A percentile compares a stretch with the other conserved stretches of the same genome.
These are phyloP conservation scores for Sungouiozyma intestinalis DNA, from an alignment of 805 yeast species.

Conservation along the genomic window DNA sequence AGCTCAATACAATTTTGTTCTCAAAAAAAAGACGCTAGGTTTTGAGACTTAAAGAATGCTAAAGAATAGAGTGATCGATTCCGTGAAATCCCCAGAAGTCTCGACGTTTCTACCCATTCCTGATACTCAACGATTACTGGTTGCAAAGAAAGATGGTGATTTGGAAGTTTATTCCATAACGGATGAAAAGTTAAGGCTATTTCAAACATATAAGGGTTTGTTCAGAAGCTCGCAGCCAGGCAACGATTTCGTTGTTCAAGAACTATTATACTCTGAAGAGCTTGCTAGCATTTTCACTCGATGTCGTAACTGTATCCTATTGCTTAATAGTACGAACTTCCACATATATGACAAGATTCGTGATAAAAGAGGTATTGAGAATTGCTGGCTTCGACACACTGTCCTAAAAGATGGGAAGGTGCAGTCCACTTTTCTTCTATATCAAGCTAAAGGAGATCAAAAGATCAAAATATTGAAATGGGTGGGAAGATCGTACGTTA, in stretches of 20 bases:
- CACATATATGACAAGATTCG: constrained; percentile 24
- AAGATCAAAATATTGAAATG: constrained; percentile 22
- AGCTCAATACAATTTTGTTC: no score
- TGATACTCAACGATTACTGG: constrained; percentile 19
- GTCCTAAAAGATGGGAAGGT: constrained; percentile 1
- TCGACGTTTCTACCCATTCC: constrained; percentile 17
- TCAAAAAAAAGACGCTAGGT: constrained; percentile 9
- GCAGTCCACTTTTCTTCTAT: constrained; percentile 1
- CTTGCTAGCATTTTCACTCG: constrained; percentile 23
- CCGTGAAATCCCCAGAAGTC: constrained; percentile 14
- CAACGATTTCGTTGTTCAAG: constrained; percentile 11
- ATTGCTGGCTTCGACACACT: constrained; percentile 19
- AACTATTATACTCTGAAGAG: constrained; percentile 15
- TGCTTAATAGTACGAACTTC: constrained; percentile 24
- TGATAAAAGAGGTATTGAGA: constrained; percentile 23
- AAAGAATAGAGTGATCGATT: constrained; percentile 10
- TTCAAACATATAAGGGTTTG: constrained; percentile 21
- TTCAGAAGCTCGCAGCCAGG: constrained; percentile 10
- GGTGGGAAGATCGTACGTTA: constrained; percentile 20
- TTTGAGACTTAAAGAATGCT: constrained; percentile 5
- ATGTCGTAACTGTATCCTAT: constrained; percentile 16
- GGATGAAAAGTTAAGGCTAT: constrained; percentile 12
- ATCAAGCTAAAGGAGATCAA: constrained; percentile 1
- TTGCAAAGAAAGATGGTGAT: constrained; percentile 21
- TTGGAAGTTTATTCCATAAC: constrained; percentile 23